These are phyloP conservation scores for Ashbya aceris DNA, from an alignment of 1,139 yeast genomes.

Conservation along the genomic window DNA sequence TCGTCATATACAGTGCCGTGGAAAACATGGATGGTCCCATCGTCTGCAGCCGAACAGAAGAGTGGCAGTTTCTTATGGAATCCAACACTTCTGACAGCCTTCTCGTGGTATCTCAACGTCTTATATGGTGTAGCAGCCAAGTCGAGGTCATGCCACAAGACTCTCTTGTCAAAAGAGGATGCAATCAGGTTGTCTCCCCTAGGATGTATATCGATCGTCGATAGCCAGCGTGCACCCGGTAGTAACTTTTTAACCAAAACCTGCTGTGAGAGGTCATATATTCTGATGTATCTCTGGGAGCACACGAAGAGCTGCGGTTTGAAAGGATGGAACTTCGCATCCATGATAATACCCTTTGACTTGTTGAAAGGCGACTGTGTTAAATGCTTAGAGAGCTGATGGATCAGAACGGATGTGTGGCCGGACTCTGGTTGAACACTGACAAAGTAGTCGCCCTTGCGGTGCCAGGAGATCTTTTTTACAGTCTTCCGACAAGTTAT, in stretches of 20 bases:
- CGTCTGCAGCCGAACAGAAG: constrained; percentile 95
- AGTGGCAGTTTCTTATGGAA: constrained; percentile 87
- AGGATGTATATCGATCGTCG: constrained; percentile 88
- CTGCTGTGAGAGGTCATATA: constrained; percentile 86
- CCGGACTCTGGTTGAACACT: constrained; percentile 88
- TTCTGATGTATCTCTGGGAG: constrained; percentile 83
- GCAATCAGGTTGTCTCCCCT: constrained; percentile 92
- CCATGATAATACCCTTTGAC: constrained; percentile 89
- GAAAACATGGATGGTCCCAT: constrained; percentile 87
- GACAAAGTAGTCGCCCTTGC: constrained; percentile 94
- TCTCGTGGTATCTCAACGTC: constrained; percentile 87
- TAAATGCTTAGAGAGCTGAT: constrained; percentile 86
- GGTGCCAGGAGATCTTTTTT: constrained; percentile 88
- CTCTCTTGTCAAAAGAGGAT: constrained; percentile 89
- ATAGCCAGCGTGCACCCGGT: constrained; percentile 96
- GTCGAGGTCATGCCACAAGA: constrained; percentile 95
- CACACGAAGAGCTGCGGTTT: constrained; percentile 91
- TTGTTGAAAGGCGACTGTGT: constrained; percentile 96
- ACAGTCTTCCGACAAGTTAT: constrained; percentile 60
- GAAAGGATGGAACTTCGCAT: constrained; percentile 94
- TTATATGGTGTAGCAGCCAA: constrained; percentile 85
- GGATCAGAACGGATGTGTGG: constrained; percentile 82
- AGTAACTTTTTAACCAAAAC: constrained; percentile 68
- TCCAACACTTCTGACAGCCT: constrained; percentile 81
- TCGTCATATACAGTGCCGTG: constrained; percentile 97